Evolutionary conservation across 129 eudicot species (phyloP).

Genomic region (Cynara cardunculus): DNA sequence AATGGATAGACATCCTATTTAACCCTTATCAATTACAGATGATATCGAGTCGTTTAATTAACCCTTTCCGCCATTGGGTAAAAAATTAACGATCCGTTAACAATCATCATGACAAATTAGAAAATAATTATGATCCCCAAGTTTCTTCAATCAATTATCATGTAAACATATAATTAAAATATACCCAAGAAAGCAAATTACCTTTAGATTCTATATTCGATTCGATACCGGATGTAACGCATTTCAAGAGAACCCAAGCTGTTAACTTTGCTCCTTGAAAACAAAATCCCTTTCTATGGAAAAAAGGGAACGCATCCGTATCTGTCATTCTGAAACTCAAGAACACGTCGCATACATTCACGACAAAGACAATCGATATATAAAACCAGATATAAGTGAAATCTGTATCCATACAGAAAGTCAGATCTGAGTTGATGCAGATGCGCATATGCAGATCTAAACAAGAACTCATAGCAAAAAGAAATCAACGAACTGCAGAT

Average conservation of each 20-base stretch:
- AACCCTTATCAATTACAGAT: too few relatives aligned
- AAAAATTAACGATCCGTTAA: too few relatives aligned
- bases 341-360: neutral
- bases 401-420: neutral
- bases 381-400: neutral
- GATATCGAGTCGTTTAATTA: too few relatives aligned
- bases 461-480: neutral
- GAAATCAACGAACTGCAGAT: neutral
- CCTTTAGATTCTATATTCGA: neutral
- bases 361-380: neutral
- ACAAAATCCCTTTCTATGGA: neutral
- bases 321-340: constrained; percentile 1
- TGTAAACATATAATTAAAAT: neutral
- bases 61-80: too few relatives aligned
- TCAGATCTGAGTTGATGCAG: neutral
- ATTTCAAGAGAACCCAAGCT: neutral
- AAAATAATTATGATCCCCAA: too few relatives aligned
- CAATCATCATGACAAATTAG: too few relatives aligned
- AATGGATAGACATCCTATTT: neutral
- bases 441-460: neutral
- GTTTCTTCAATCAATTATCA: too few relatives aligned
- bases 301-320: neutral
- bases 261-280: neutral
- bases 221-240: neutral
- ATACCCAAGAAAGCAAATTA: neutral